Conservation (phyloP, 2,329 filamentous ascomycete species). For the Leptodontidium sp. region DNA sequence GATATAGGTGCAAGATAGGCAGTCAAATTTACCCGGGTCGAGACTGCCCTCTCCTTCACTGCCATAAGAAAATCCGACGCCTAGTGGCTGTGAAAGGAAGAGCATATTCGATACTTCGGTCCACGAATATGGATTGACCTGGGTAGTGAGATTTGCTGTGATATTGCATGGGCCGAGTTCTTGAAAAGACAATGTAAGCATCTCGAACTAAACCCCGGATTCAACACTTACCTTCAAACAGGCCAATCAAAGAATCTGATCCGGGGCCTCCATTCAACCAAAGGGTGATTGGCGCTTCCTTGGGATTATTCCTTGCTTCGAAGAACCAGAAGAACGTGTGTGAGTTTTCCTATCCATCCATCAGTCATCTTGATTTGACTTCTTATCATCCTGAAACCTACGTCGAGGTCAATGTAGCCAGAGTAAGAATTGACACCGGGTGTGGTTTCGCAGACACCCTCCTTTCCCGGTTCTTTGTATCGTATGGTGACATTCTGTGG, state of each 20-base stretch:
- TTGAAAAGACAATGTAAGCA: constrained; percentile 21
- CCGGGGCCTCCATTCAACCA: constrained; percentile 64
- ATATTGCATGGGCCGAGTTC: constrained; percentile 53
- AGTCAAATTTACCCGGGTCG: constrained; percentile 27
- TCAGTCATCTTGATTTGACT: constrained; percentile 17
- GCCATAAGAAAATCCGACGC: constrained; percentile 73
- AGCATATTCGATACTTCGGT: constrained; percentile 63
- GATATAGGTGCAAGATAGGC: too few species aligned
- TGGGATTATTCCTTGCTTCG: constrained; percentile 56
- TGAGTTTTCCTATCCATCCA: constrained; percentile 51
- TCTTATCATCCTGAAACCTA: not conserved
- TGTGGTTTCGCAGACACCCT: constrained; percentile 42
- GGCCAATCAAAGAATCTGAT: constrained; percentile 60
- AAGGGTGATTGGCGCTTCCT: constrained; percentile 56
- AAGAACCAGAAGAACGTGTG: constrained; percentile 59
- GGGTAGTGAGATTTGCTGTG: constrained; percentile 42
- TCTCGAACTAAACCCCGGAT: too few species aligned
- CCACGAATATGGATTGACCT: constrained; percentile 67
- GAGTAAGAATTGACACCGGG: constrained; percentile 44
- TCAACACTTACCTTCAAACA: constrained; percentile 51
- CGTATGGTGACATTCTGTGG: constrained; percentile 52
- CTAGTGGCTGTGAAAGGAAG: constrained; percentile 66
- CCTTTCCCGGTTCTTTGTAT: constrained; percentile 55
- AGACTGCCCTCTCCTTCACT: constrained; percentile 39
- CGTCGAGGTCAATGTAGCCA: constrained; percentile 43